Conservation (phyloP, 306 rosid genomes). For the Citrullus amarus region DNA sequence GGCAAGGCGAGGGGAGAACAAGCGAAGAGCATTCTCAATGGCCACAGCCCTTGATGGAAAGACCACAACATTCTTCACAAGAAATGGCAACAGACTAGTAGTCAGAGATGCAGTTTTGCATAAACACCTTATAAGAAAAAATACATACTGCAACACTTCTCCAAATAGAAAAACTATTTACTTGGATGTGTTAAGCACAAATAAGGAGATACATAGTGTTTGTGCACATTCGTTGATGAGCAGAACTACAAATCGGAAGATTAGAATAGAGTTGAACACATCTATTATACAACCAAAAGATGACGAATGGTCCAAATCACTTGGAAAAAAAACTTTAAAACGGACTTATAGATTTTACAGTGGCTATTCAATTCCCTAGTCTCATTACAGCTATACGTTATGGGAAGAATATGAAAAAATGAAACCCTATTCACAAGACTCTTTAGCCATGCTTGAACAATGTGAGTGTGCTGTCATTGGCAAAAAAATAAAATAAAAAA, state of each 20-base stretch:
- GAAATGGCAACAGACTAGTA: slow-evolving; percentile 21
- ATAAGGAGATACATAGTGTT: not conserved
- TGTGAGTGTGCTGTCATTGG: not conserved
- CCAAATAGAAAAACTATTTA: not conserved
- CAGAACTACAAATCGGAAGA: not conserved
- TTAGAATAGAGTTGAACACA: not conserved
- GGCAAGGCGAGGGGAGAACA: slow-evolving; percentile 88
- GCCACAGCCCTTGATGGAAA: slow-evolving; percentile 92
- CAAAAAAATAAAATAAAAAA: not conserved
- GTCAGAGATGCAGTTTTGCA: slow-evolving; percentile 18
- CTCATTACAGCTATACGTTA: not conserved
- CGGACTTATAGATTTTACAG: not conserved
- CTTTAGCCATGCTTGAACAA: not conserved
- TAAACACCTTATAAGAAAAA: not conserved
- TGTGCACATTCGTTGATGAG: not conserved
- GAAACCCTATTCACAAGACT: not conserved
- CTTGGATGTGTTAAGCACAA: not conserved
- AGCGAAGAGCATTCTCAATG: slow-evolving; percentile 84
- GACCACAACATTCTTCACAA: slow-evolving; percentile 72
- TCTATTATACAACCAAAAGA: not conserved
- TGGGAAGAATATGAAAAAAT: not conserved
- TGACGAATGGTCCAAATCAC: not conserved
- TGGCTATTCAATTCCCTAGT: not conserved
- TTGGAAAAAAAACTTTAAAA: not conserved
- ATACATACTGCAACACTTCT: not conserved